Evolutionary conservation across 202 grass and related monocot genomes (phyloP).

Genomic region (Setaria viridis): DNA sequence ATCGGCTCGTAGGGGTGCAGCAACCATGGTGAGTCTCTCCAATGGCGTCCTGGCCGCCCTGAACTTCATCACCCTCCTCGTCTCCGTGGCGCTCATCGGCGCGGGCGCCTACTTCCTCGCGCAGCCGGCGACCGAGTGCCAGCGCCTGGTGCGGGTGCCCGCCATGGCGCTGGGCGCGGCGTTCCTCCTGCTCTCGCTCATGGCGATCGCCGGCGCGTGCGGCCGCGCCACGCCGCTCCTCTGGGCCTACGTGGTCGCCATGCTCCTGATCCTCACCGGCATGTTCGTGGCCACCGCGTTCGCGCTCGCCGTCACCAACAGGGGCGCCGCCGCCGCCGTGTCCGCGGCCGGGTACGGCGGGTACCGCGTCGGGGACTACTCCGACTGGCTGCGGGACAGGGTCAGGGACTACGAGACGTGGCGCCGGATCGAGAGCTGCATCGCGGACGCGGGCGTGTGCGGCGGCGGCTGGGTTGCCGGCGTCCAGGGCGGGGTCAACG

Average conservation of each 20-base stretch:
- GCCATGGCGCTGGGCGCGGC: constrained; percentile 57
- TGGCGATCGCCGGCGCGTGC: constrained; percentile 68
- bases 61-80: constrained; percentile 61
- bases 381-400: constrained; percentile 66
- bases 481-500: constrained; percentile 44
- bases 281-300: constrained; percentile 68
- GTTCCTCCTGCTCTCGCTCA: constrained; percentile 63
- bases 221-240: constrained; percentile 60
- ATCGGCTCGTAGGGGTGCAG: neutral
- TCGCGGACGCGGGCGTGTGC: constrained; percentile 67
- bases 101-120: constrained; percentile 53
- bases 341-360: constrained; percentile 66
- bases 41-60: constrained; percentile 61
- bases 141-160: constrained; percentile 56
- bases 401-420: constrained; percentile 67
- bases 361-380: constrained; percentile 76
- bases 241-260: constrained; percentile 64
- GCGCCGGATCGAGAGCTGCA: constrained; percentile 68
- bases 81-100: constrained; percentile 61
- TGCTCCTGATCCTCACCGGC: constrained; percentile 71
- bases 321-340: constrained; percentile 51
- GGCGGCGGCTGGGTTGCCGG: constrained; percentile 34
- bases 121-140: constrained; percentile 58
- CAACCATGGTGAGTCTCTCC: constrained; percentile 62
- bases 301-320: constrained; percentile 68